Percentiles rank a stretch among this genome's conserved stretches.
phyloP scores from a whole-genome alignment of 2,329 filamentous ascomycete species.

The Pseudogymnoascus sp. region DNA sequence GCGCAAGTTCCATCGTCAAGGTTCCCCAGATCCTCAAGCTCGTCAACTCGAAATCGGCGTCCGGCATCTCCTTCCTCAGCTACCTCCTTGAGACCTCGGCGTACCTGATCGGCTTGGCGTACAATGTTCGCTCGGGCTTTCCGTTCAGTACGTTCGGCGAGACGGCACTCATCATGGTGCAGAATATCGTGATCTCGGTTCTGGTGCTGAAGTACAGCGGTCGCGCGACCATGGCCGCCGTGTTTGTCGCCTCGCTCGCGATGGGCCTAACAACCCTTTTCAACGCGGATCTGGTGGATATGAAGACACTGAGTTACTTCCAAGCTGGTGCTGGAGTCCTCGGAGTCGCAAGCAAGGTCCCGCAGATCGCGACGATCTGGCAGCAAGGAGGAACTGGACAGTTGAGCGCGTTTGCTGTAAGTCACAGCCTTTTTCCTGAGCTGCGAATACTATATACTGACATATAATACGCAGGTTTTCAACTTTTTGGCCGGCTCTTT shows the following conservation, averaged over 20 bases:
- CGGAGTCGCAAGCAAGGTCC: slow-evolving; percentile 82
- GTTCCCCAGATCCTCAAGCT: slow-evolving; percentile 95
- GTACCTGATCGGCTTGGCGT: slow-evolving; percentile 83
- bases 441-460: background rate
- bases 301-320: slow-evolving; percentile 44
- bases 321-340: slow-evolving; percentile 79
- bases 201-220: slow-evolving; percentile 80
- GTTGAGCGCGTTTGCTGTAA: slow-evolving; percentile 89
- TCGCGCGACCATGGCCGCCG: slow-evolving; percentile 57
- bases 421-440: slow-evolving; percentile 30
- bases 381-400: slow-evolving; percentile 84
- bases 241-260: slow-evolving; percentile 71
- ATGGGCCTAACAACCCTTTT: slow-evolving; percentile 64
- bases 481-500: slow-evolving; percentile 93
- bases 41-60: slow-evolving; percentile 67
- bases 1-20: slow-evolving; percentile 85
- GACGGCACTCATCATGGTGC: slow-evolving; percentile 81
- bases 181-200: slow-evolving; percentile 84
- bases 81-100: slow-evolving; percentile 87
- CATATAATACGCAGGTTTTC: slow-evolving; percentile 61
- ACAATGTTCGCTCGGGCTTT: slow-evolving; percentile 84
- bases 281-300: slow-evolving; percentile 55
- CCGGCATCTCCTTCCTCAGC: slow-evolving; percentile 79
- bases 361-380: slow-evolving; percentile 85
- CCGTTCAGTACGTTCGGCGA: slow-evolving; percentile 97